Base-by-base conservation (phyloP, 2,329 filamentous ascomycete species). In the Colletotrichum lupini region DNA sequence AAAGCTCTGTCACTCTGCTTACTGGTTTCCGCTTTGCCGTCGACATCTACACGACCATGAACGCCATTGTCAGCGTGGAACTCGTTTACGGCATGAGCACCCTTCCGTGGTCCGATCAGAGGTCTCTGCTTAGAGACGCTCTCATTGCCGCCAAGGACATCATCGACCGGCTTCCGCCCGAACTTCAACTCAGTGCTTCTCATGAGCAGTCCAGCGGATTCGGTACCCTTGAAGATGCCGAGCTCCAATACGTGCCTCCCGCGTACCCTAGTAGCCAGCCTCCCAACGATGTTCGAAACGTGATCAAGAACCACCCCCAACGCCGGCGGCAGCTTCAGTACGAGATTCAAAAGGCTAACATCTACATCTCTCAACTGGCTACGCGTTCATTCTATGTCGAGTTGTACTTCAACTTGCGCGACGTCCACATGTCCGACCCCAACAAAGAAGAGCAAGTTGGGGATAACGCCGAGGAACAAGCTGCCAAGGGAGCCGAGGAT, bases 321-420 rank as follows among this genome's bases (percentile, higher is more conserved):
- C 84, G 86, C 3, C 87, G 89, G 2, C 86, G 90, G 1, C 85
- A 87, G 68, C 81, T 95, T 5, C 94, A 97, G 79, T 95, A 92
- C 76, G 95, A 97, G 82, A 97, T 98, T 35, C 95, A 97, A 80
- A 97, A 97, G 80, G 94, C 94, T 7, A 97, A 97, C 80, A 94
- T 98, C 52, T 95, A 96, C 79, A 91, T 92, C 2, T 96, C 93
- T 6, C 93, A 95, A 78, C 86, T 98, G 11, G 92, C 92, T 2
- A 97, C 94, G 0, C 89, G 95, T 28, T 96, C 94, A 0, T 95
- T 95, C 80, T 91, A 96, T 69, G 94, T 97, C 0, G 94, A 97
- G 80, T 92, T 95, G 75, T 97, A 96, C 83, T 94, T 94, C 81
- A 92, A 91, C 77, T 86, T 97, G 1, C 90, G 92, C 49, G 93